Conservation (phyloP, 1,139 yeast genomes). For the Yamadazyma mexicana region DNA sequence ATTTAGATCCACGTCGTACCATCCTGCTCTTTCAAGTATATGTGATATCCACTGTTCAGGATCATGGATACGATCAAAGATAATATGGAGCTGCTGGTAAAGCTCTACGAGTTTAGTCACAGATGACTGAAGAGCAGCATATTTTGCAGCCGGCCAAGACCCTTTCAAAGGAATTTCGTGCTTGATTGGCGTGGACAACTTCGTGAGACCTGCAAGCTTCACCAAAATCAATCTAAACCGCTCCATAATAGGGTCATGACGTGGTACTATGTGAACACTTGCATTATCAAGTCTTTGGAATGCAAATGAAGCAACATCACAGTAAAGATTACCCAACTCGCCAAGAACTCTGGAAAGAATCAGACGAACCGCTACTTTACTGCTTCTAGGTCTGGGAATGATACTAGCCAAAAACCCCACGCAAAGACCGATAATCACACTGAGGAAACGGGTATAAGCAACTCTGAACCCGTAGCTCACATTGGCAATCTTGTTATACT, state of each 20-base stretch:
- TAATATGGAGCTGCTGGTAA: conserved; percentile 24
- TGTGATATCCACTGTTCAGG: conserved; percentile 30
- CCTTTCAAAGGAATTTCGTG: conserved; percentile 36
- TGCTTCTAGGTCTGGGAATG: conserved; percentile 32
- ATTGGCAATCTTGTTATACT: conserved; percentile 13
- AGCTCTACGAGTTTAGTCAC: conserved; percentile 31
- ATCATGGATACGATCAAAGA: conserved; percentile 28
- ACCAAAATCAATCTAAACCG: conserved; percentile 25
- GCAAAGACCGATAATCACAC: conserved; percentile 31
- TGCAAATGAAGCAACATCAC: conserved; percentile 32
- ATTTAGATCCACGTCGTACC: conserved; percentile 29
- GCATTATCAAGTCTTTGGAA: conserved; percentile 23
- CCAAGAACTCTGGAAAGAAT: conserved; percentile 24
- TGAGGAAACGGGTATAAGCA: conserved; percentile 28
- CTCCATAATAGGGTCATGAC: conserved; percentile 26
- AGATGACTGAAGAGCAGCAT: conserved; percentile 23
- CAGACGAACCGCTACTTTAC: conserved; percentile 29
- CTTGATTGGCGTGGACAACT: conserved; percentile 27
- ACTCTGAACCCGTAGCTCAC: conserved; percentile 18
- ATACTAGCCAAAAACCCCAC: conserved; percentile 33
- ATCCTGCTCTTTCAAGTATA: conserved; percentile 30
- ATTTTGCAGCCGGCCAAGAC: conserved; percentile 35
- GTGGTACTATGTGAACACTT: conserved; percentile 18
- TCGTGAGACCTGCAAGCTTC: conserved; percentile 23
- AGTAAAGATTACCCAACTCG: conserved; percentile 31